phyloP scores from a whole-genome alignment of 2,329 filamentous ascomycete species.

The Colletotrichum cordylinicola region DNA sequence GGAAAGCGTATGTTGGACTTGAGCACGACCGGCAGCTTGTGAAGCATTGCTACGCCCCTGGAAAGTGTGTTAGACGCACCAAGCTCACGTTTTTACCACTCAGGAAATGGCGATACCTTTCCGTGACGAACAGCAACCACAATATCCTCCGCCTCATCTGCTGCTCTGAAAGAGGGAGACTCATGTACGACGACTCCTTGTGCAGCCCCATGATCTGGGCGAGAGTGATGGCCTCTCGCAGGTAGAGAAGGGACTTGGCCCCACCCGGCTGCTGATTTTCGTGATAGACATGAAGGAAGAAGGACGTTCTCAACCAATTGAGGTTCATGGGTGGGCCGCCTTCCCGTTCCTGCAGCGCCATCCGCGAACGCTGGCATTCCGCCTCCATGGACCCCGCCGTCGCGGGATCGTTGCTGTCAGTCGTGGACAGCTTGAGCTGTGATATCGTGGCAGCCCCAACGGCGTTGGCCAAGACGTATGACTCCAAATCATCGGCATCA shows the following conservation, averaged over 20 bases:
- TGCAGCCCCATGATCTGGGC: conserved; percentile 56
- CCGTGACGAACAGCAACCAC: conserved; percentile 46
- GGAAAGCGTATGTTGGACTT: conserved; percentile 43
- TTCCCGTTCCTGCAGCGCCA: conserved; percentile 25
- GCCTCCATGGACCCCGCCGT: conserved; percentile 38
- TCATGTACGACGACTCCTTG: conserved; percentile 44
- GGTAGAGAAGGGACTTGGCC: conserved; percentile 49
- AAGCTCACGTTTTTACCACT: neutral
- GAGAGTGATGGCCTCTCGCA: conserved; percentile 57
- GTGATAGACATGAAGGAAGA: conserved; percentile 58
- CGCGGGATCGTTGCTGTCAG: conserved; percentile 32
- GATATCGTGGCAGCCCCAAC: conserved; percentile 54
- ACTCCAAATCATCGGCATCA: conserved; percentile 36
- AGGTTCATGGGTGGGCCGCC: conserved; percentile 38
- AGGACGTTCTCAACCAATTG: conserved; percentile 49
- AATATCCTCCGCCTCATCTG: conserved; percentile 47
- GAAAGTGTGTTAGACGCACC: neutral
- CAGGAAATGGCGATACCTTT: conserved; percentile 29
- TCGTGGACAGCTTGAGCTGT: conserved; percentile 48
- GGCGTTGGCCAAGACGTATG: conserved; percentile 47
- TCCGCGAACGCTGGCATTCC: conserved; percentile 38
- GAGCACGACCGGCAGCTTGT: conserved; percentile 52
- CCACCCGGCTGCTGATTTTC: conserved; percentile 54
- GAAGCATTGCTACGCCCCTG: conserved; percentile 54
- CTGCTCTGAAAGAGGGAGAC: conserved; percentile 41